Evolutionary conservation across 164 flowering plant genomes (phyloP), one percentile per base, ranked within the genome.

Genomic region (Stephania cephalantha): DNA sequence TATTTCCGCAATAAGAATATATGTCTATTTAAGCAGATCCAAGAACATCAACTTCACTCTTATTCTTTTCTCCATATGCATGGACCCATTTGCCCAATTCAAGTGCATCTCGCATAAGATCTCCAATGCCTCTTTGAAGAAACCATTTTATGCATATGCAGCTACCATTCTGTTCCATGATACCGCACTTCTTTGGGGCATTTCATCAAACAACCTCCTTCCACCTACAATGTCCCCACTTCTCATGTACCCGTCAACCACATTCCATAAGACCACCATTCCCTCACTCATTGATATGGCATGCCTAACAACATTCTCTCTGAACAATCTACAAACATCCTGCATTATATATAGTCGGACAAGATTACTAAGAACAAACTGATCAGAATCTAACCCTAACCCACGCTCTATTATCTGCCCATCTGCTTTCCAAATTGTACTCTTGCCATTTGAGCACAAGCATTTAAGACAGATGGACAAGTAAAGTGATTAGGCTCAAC

Each of bases 101-200:
- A 73, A 88, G 85, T 0, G 90, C 97, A 90, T 90, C 78, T 76
- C 80, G 2, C 77, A 82, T 65, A 92, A 88, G 50, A 87, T 69
- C 78, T 83, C 87, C 9, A 88, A 45, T 1, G 92, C 89, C 77
- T 92, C 92, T 80, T 75, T 81, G 20, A 84, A 86, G n/a, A 76
- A 67, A 69, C 85, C 88, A 72, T 85, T 81, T 61, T 86, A 89
- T 1, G 86, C 87, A 76, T 85, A 91, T 64, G 91, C 90, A 17
- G 86, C 80, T 65, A 91, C 86, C 82, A 90, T 84, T 71, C 80
- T 85, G 78, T 88, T 89, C 93, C 94, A 92, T 4, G 94, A 89
- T 45, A 89, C 90, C 55, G 88, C 85, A 77, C 87, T 88, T 83
- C 84, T 83, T 29, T 77, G 73, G 25, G 87, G 87, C 88, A 90